These are phyloP conservation scores for Laburnicola sp. DNA, from an alignment of 2,329 filamentous ascomycete genomes.

Conservation along the genomic window DNA sequence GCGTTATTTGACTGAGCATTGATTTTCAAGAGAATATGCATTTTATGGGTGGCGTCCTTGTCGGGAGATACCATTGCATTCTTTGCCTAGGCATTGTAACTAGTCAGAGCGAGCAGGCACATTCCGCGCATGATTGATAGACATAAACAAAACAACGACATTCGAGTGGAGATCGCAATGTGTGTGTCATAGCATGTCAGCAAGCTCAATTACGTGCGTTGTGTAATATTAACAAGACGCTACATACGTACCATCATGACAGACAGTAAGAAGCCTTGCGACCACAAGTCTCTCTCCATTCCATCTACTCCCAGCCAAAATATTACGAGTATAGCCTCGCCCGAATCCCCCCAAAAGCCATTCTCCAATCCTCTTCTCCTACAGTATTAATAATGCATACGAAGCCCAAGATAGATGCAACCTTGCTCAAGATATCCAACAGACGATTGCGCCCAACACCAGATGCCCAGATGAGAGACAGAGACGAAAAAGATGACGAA, in stretches of 20 bases:
- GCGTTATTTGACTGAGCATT: background rate
- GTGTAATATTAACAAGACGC: slow-evolving; percentile 9
- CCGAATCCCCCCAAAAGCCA: background rate
- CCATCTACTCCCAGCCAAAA: slow-evolving; percentile 1
- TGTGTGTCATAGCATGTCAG: background rate
- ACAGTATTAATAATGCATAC: slow-evolving; percentile 12
- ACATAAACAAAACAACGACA: background rate
- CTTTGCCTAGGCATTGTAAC: background rate
- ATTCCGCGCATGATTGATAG: slow-evolving; percentile 7
- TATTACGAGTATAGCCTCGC: slow-evolving; percentile 1
- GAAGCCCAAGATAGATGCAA: slow-evolving; percentile 7
- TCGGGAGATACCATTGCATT: slow-evolving; percentile 8
- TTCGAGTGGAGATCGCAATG: background rate
- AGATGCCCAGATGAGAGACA: slow-evolving; percentile 5
- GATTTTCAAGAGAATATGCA: background rate
- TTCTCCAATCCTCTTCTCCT: background rate
- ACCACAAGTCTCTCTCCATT: background rate
- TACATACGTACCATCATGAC: slow-evolving; percentile 11
- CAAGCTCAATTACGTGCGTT: slow-evolving; percentile 1
- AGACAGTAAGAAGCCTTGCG: background rate
- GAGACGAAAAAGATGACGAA: background rate
- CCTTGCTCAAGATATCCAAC: background rate
- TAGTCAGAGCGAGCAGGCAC: background rate
- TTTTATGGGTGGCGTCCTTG: background rate
- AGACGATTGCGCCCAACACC: slow-evolving; percentile 10